Base-by-base conservation (phyloP, 768 basidiomycete genomes). In the Phaeotremella skinneri region DNA sequence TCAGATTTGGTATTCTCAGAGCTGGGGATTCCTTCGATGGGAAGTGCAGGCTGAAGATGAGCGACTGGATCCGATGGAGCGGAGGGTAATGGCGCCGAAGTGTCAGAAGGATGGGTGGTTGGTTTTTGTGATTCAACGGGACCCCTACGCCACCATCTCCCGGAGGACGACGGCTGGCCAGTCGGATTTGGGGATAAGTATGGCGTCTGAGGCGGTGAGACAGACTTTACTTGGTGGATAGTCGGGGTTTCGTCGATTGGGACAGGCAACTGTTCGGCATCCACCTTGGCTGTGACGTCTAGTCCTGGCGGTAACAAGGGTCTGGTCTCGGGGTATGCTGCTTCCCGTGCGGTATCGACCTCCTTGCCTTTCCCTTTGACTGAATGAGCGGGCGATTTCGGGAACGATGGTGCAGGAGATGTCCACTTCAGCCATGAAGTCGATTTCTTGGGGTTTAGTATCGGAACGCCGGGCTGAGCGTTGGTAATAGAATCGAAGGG, bases 391-490 rank as follows among this genome's bases (percentile, higher is more conserved):
- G 49, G 31, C 16, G 69, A 61, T 27, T 53, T 58, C 17, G 69
- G 69, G 43, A 70, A 73, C 4, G 64, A 58, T 2, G 67, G 61
- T 4, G 63, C 49, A 13, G 62, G 65, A 0, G 61, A 56, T 39
- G 66, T 68, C 72, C 72, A 73, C 32, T 67, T 55, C 9, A 70
- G 50, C 72, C 72, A 73, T 30, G 69, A 67, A 6, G 39, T 62
- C 4, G 72, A 73, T 30, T 54, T 27, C 55, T 73, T 73, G 7
- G 72, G 69, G 37, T 70, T 70, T 4, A 73, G 54, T 37, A 49
- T 30, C 25, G 21, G 1, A 7, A 25, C 20, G 51, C 30, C 3
- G 39, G 50, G 20, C 49, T 23, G 25, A 49, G 34, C n/a, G 39
- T 17, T 26, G n/a, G 23, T n/a, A n/a, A n/a, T n/a, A n/a, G n/a